A percentile compares a stretch with the other conserved stretches of the same genome.
Conservation (phyloP, 139 green algal genomes). For the Chlorella sp. region DNA sequence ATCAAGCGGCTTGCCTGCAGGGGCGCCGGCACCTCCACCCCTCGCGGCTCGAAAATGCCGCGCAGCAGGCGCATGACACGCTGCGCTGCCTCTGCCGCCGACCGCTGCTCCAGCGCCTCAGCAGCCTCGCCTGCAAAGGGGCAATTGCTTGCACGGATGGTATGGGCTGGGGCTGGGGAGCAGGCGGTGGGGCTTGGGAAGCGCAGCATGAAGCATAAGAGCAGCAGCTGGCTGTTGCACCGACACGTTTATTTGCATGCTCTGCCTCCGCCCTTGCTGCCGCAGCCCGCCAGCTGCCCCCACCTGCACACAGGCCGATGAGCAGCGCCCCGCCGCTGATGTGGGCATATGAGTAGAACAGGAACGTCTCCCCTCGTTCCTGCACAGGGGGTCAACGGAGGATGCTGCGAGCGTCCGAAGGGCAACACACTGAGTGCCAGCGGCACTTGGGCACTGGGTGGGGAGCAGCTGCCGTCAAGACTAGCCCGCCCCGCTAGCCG, state of each 20-base stretch:
- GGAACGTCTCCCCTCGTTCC: constrained; percentile 86
- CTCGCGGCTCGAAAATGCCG: constrained; percentile 76
- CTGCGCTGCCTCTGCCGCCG: constrained; percentile 56
- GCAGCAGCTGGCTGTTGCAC: too few species aligned
- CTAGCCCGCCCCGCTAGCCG: too few species aligned
- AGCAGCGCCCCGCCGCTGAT: constrained; percentile 82
- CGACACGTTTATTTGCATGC: too few species aligned
- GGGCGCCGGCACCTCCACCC: constrained; percentile 75
- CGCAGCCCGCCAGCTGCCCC: not conserved
- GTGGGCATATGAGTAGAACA: constrained; percentile 91
- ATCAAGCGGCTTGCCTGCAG: constrained; percentile 52
- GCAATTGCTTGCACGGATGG: too few species aligned
- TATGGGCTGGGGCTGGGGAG: too few species aligned
- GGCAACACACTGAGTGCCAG: too few species aligned
- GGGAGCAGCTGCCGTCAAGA: too few species aligned
- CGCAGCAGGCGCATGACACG: constrained; percentile 84
- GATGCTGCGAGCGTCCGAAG: too few species aligned
- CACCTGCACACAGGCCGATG: constrained; percentile 75
- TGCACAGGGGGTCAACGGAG: not conserved
- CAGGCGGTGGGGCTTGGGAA: too few species aligned
- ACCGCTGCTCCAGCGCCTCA: constrained; percentile 65
- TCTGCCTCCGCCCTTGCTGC: too few species aligned
- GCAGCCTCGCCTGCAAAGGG: constrained; percentile 62
- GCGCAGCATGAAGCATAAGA: too few species aligned
- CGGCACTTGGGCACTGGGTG: too few species aligned